Conservation (phyloP, 495 filamentous ascomycete genomes). For the Viridothelium virens region DNA sequence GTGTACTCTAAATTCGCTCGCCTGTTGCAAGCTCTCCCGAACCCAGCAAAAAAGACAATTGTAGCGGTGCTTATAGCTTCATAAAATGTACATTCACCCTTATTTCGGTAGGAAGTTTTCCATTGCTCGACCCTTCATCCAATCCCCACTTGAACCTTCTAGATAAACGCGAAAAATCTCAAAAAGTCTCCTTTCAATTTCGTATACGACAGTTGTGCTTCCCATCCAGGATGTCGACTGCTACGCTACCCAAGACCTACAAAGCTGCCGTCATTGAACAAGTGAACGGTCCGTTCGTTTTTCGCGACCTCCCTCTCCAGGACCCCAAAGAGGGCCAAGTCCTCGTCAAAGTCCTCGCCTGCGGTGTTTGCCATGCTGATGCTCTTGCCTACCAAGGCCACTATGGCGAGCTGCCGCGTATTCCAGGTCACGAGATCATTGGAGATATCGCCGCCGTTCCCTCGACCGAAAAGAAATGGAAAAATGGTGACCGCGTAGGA, state of each 20-base stretch:
- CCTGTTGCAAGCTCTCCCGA: too few relatives aligned
- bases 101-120: too few relatives aligned
- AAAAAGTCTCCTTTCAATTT: neutral
- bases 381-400: constrained; percentile 26
- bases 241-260: constrained; percentile 35
- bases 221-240: neutral
- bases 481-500: constrained; percentile 37
- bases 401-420: constrained; percentile 28
- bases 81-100: too few relatives aligned
- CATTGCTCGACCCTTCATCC: too few relatives aligned
- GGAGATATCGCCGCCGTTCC: constrained; percentile 34
- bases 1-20: too few relatives aligned
- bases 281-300: constrained; percentile 25
- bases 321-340: constrained; percentile 33
- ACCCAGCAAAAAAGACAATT: too few relatives aligned
- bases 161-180: too few relatives aligned
- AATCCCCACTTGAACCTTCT: too few relatives aligned
- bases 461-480: constrained; percentile 36
- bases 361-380: constrained; percentile 39
- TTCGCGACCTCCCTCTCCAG: constrained; percentile 34
- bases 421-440: constrained; percentile 36
- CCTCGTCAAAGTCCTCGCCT: constrained; percentile 38
- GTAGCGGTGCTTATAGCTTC: too few relatives aligned
- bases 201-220: neutral
- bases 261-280: constrained; percentile 35